A percentile compares a stretch with the other conserved stretches of the same genome.
Conservation (phyloP, 2,329 filamentous ascomycete species). For the Chaetomiaceae sp. region DNA sequence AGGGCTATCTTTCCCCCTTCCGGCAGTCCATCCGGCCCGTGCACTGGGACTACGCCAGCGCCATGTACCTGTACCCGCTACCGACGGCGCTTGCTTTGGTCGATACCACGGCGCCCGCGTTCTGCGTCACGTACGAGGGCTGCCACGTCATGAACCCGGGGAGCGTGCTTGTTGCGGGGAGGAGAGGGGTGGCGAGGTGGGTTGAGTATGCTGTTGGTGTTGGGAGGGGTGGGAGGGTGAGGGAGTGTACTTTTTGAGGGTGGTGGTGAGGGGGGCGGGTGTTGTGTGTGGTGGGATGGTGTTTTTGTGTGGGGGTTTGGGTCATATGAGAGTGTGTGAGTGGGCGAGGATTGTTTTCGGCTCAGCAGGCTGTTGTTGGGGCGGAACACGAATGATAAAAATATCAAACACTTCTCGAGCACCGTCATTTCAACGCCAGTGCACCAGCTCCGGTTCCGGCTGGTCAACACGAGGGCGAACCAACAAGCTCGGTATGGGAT, state of each 20-base stretch:
- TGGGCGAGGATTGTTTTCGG: too few relatives aligned
- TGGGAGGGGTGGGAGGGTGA: constrained; percentile 55
- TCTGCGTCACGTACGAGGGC: constrained; percentile 87
- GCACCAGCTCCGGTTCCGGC: too few relatives aligned
- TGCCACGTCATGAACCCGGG: constrained; percentile 96
- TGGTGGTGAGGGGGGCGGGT: neutral
- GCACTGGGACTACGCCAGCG: constrained; percentile 79
- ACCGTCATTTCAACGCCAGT: too few relatives aligned
- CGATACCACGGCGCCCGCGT: constrained; percentile 76
- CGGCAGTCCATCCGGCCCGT: constrained; percentile 73
- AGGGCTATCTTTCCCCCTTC: constrained; percentile 85
- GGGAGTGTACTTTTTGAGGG: constrained; percentile 46
- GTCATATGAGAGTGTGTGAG: too few relatives aligned
- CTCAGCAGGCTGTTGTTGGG: too few relatives aligned
- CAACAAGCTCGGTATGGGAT: too few relatives aligned
- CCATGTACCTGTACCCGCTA: constrained; percentile 80
- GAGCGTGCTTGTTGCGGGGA: constrained; percentile 63
- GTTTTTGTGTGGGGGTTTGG: neutral
- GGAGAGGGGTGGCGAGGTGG: constrained; percentile 71
- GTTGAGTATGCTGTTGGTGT: constrained; percentile 71
- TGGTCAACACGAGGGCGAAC: too few relatives aligned
- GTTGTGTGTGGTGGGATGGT: neutral
- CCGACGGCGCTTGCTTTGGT: constrained; percentile 79
- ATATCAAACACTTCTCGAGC: too few relatives aligned
- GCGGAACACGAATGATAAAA: too few relatives aligned